Conservation (phyloP, 192 early-diverging fungal genomes). For the Coemansia sp. region DNA sequence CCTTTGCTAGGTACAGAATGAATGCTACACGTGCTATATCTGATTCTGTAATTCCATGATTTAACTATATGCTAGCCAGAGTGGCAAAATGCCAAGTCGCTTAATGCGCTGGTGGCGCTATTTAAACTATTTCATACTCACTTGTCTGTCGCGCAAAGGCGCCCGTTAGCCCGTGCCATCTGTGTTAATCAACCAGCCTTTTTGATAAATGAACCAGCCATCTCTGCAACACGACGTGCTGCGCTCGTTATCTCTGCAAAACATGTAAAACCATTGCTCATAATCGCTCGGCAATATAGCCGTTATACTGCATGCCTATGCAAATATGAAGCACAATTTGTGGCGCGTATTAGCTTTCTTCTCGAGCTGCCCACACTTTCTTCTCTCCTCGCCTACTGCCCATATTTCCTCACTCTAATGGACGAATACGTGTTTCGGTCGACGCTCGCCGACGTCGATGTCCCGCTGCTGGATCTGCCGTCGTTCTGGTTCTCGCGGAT, state of each 20-base stretch:
- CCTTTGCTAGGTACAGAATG: no score
- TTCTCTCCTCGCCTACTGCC: background rate
- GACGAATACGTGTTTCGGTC: slow-evolving; percentile 24
- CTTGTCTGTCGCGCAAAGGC: no score
- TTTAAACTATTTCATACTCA: background rate
- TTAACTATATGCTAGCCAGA: no score
- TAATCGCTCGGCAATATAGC: no score
- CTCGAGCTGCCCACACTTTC: slow-evolving; percentile 32
- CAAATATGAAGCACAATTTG: background rate
- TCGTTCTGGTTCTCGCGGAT: slow-evolving; percentile 35
- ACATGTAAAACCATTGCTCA: no score
- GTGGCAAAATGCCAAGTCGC: no score
- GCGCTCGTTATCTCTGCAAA: no score
- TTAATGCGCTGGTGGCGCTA: background rate
- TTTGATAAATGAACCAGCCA: no score
- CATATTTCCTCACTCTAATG: background rate
- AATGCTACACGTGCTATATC: background rate
- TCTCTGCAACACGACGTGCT: no score
- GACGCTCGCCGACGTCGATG: slow-evolving; percentile 14
- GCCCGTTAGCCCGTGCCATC: no score
- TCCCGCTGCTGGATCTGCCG: slow-evolving; percentile 40
- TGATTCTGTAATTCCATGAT: background rate
- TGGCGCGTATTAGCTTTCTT: slow-evolving; percentile 29
- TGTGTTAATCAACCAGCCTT: no score
- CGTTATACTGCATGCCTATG: background rate